phyloP scores from a whole-genome alignment of 108 stramenopile genomes.

The Fragilaria radians region DNA sequence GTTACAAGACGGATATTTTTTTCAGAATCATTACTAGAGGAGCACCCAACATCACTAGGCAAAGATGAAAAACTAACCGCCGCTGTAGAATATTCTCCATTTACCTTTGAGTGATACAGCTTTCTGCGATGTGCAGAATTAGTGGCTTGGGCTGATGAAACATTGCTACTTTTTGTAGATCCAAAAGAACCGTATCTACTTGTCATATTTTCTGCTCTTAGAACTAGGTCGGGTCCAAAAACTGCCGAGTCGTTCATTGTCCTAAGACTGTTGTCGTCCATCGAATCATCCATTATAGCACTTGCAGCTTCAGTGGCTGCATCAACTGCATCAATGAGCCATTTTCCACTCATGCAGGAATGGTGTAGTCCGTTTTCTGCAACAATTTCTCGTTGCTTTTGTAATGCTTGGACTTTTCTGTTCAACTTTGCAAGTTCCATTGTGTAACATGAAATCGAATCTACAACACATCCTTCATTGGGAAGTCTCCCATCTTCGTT shows the following conservation, averaged over 20 bases:
- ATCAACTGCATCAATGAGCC: slow-evolving; percentile 33
- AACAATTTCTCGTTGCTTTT: slow-evolving; percentile 50
- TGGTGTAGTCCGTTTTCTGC: slow-evolving; percentile 49
- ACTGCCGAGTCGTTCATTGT: not conserved
- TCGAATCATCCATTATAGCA: slow-evolving; percentile 46
- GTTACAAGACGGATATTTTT: not conserved
- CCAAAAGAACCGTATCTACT: slow-evolving; percentile 38
- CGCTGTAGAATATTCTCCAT: not conserved
- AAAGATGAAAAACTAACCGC: not conserved
- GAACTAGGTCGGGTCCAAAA: slow-evolving; percentile 4
- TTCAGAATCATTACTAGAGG: not conserved
- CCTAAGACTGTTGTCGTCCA: slow-evolving; percentile 33
- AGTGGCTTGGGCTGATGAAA: too few species aligned
- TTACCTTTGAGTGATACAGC: too few species aligned
- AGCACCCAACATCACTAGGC: not conserved
- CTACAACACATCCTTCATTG: slow-evolving; percentile 53
- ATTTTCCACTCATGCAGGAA: slow-evolving; percentile 37
- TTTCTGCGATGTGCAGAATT: too few species aligned
- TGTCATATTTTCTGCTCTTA: slow-evolving; percentile 43
- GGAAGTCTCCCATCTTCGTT: slow-evolving; percentile 24
- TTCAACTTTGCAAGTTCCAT: slow-evolving; percentile 63
- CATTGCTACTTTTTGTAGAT: not conserved
- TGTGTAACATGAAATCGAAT: slow-evolving; percentile 78
- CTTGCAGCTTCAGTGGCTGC: slow-evolving; percentile 27
- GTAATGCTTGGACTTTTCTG: slow-evolving; percentile 39